Conservation (phyloP, 225 moss, liverwort and hornwort species). For the Ulota crispa region DNA sequence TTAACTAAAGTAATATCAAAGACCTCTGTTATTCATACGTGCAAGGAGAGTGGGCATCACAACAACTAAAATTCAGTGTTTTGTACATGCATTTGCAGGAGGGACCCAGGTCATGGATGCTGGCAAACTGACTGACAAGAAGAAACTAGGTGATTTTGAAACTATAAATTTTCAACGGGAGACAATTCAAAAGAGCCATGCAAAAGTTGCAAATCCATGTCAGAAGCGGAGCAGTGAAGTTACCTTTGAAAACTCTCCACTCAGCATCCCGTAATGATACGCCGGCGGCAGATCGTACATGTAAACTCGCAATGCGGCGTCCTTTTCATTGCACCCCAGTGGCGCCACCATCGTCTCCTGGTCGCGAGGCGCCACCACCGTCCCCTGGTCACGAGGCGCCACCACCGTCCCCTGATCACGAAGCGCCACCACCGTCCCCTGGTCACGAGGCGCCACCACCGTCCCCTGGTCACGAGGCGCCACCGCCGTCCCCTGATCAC, state of each 20-base stretch:
- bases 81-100: too few species aligned
- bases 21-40: too few species aligned
- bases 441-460: neutral
- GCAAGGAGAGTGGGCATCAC: neutral
- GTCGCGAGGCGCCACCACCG: neutral
- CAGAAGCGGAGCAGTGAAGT: neutral
- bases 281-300: slow-evolving; percentile 75
- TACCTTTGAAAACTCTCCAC: slow-evolving; percentile 1
- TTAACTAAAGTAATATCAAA: too few species aligned
- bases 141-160: too few species aligned
- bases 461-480: neutral
- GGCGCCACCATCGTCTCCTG: neutral
- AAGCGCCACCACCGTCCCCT: neutral
- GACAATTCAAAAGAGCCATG: neutral
- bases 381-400: neutral
- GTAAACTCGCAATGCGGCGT: slow-evolving; percentile 53
- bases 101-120: too few species aligned
- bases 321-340: slow-evolving; percentile 42
- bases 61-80: neutral
- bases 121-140: too few species aligned
- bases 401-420: neutral
- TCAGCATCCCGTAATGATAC: slow-evolving; percentile 72
- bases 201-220: neutral
- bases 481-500: neutral
- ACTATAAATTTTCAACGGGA: neutral